Conservation (phyloP, 2,329 filamentous ascomycete species). For the Penicillium brevicompactum region DNA sequence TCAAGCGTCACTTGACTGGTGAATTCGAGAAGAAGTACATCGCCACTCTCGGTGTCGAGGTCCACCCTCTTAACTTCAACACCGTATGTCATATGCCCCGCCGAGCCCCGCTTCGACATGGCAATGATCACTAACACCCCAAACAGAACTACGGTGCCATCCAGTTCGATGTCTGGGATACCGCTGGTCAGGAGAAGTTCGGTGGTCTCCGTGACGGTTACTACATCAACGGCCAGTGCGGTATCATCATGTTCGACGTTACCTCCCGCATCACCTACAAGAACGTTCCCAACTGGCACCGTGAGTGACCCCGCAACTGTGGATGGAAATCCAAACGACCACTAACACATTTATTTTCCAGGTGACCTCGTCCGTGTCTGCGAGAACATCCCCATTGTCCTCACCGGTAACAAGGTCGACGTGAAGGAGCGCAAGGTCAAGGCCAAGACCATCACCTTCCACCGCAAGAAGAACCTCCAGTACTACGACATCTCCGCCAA, state of each 20-base stretch:
- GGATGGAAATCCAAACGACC: slow-evolving; percentile 4
- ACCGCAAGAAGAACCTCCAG: slow-evolving; percentile 99
- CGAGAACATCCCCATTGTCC: slow-evolving; percentile 98
- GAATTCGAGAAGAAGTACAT: slow-evolving; percentile 99
- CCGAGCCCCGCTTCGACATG: slow-evolving; percentile 35
- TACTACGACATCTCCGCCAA: slow-evolving; percentile 99
- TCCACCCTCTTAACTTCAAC: slow-evolving; percentile 96
- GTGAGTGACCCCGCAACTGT: slow-evolving; percentile 61
- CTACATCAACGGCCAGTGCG: slow-evolving; percentile 99
- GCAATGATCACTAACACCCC: slow-evolving; percentile 29
- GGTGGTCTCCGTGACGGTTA: slow-evolving; percentile 98
- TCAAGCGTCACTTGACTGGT: slow-evolving; percentile 99
- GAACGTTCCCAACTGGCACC: slow-evolving; percentile 99
- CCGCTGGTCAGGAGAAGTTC: slow-evolving; percentile 98
- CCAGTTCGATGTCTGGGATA: slow-evolving; percentile 99
- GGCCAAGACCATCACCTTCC: slow-evolving; percentile 99
- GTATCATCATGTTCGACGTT: slow-evolving; percentile 99
- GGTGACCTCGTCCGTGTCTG: slow-evolving; percentile 98
- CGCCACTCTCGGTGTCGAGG: slow-evolving; percentile 98
- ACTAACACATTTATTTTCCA: slow-evolving; percentile 38
- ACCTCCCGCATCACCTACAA: slow-evolving; percentile 99
- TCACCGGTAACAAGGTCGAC: slow-evolving; percentile 99
- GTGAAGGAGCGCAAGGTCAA: slow-evolving; percentile 99
- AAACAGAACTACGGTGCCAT: slow-evolving; percentile 85
- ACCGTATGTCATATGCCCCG: slow-evolving; percentile 82